phyloP scores from a whole-genome alignment of 495 filamentous ascomycete genomes.

The Poronia punctata region DNA sequence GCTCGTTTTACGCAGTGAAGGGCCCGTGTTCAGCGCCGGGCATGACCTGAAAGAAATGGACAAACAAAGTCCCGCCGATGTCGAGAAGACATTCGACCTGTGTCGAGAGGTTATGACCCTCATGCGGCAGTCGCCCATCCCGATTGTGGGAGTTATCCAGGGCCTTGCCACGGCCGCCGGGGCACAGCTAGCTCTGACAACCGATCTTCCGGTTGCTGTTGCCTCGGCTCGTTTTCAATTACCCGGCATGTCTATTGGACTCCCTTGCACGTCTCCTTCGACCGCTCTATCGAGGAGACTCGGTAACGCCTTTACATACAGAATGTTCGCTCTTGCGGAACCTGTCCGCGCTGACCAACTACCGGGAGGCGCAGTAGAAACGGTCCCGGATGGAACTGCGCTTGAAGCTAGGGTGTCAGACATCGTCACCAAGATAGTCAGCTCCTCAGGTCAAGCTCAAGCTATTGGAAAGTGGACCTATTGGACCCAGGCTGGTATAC shows the following conservation, averaged over 20 bases:
- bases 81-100: conserved; percentile 14
- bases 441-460: conserved; percentile 18
- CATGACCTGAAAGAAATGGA: conserved; percentile 20
- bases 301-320: conserved; percentile 7
- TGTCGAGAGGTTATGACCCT: conserved; percentile 23
- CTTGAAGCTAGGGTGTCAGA: conserved; percentile 10
- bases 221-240: conserved; percentile 9
- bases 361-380: conserved; percentile 11
- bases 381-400: conserved; percentile 3
- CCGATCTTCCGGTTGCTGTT: conserved; percentile 17
- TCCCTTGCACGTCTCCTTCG: conserved; percentile 22
- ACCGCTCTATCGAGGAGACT: conserved; percentile 15
- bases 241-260: conserved; percentile 18
- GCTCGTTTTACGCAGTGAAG: conserved; percentile 16
- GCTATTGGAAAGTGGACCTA: conserved; percentile 26
- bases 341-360: conserved; percentile 10
- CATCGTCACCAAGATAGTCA: conserved; percentile 11
- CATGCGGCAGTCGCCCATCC: conserved; percentile 18
- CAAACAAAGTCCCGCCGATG: neutral
- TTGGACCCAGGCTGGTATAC: conserved; percentile 18
- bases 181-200: conserved; percentile 21
- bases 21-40: conserved; percentile 21
- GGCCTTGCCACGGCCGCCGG: conserved; percentile 21
- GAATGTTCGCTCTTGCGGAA: conserved; percentile 18
- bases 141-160: conserved; percentile 16